A percentile compares a stretch with the other conserved stretches of the same genome.
Conservation (phyloP, 495 filamentous ascomycete species). For the Daldinia concentrica region DNA sequence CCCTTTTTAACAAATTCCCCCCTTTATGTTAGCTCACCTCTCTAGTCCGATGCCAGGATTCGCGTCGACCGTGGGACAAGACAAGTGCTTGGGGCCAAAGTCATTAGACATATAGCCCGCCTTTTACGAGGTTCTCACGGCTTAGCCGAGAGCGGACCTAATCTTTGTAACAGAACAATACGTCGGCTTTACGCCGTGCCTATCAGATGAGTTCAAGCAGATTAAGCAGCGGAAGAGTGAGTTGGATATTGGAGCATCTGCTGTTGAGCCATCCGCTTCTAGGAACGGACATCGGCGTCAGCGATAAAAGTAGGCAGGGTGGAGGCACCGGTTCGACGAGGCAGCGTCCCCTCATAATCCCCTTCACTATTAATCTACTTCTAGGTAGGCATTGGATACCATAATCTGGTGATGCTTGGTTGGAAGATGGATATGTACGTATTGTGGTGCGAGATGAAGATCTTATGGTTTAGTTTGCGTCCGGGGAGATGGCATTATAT, state of each 20-base stretch:
- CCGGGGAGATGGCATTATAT: constrained; percentile 1
- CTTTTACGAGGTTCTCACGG: constrained; percentile 1
- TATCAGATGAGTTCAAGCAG: constrained; percentile 3
- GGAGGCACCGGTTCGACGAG: constrained; percentile 2
- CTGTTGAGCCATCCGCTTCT: background rate
- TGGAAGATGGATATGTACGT: background rate
- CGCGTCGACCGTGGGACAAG: background rate
- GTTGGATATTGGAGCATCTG: constrained; percentile 9
- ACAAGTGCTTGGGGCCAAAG: constrained; percentile 13
- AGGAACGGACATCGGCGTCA: background rate
- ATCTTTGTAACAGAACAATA: constrained; percentile 16
- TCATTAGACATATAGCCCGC: background rate
- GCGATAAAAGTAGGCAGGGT: background rate
- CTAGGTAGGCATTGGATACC: constrained; percentile 18
- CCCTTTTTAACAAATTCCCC: constrained; percentile 22
- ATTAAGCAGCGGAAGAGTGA: constrained; percentile 2
- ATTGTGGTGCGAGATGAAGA: constrained; percentile 15
- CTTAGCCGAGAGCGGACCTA: constrained; percentile 22
- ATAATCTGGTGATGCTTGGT: constrained; percentile 8
- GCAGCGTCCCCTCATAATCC: constrained; percentile 1
- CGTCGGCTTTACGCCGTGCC: constrained; percentile 11
- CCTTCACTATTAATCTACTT: constrained; percentile 3
- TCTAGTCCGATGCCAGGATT: constrained; percentile 2
- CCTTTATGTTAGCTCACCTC: background rate
- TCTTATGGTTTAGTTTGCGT: constrained; percentile 4